phyloP scores from a whole-genome alignment of 2,329 filamentous ascomycete genomes.

The Trematosphaeria pertusa region DNA sequence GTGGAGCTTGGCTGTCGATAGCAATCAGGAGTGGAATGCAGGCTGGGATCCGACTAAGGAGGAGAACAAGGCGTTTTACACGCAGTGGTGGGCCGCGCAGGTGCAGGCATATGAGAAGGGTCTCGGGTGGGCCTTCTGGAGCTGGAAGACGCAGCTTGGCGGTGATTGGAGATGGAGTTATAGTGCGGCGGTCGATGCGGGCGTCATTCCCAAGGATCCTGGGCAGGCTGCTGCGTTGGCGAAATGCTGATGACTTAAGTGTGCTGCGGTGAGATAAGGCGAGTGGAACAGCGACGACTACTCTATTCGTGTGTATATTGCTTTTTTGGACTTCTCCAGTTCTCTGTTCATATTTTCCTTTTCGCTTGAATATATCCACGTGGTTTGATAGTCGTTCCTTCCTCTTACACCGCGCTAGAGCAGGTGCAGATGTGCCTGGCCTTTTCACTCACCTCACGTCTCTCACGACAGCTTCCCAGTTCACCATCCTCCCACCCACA shows the following conservation, averaged over 20 bases:
- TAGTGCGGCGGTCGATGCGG: conserved; percentile 40
- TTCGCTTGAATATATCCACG: neutral
- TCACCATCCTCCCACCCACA: no score
- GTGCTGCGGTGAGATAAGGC: neutral
- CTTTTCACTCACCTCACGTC: no score
- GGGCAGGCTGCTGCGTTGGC: conserved; percentile 15
- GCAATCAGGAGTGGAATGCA: conserved; percentile 53
- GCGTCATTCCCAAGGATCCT: conserved; percentile 27
- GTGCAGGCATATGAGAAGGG: conserved; percentile 61
- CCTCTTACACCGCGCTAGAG: no score
- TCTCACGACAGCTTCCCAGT: no score
- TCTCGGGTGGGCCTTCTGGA: conserved; percentile 67
- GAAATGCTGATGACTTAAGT: conserved; percentile 13
- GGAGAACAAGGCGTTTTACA: conserved; percentile 59
- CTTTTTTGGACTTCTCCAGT: neutral
- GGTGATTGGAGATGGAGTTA: conserved; percentile 60
- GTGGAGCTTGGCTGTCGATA: conserved; percentile 62
- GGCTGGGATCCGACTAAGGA: conserved; percentile 50
- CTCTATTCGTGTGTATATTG: neutral
- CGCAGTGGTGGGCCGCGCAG: conserved; percentile 64
- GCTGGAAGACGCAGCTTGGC: conserved; percentile 62
- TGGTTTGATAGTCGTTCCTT: no score
- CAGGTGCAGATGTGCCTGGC: no score
- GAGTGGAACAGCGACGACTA: neutral
- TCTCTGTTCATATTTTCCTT: neutral